These are phyloP conservation scores for Gnomoniopsis sp. DNA, from an alignment of 2,329 filamentous ascomycete genomes.

Conservation along the genomic window DNA sequence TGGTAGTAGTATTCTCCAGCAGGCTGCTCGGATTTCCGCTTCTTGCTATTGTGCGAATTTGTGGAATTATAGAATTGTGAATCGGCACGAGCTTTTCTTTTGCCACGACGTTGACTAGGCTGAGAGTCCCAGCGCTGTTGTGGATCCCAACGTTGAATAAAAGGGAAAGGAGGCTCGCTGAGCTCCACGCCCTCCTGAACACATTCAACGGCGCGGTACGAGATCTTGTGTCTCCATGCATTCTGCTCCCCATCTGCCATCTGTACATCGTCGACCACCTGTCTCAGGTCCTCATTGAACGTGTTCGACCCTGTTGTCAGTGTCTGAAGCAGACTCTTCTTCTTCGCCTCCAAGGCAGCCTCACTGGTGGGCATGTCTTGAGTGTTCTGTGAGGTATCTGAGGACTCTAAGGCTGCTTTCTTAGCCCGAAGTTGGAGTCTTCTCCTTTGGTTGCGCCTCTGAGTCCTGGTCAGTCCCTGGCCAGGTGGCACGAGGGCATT, in stretches of 20 bases:
- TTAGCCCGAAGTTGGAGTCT: slow-evolving; percentile 27
- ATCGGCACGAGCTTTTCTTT: slow-evolving; percentile 43
- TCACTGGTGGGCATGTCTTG: slow-evolving; percentile 1
- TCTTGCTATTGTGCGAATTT: slow-evolving; percentile 34
- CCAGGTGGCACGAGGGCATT: slow-evolving; percentile 21
- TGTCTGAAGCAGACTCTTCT: slow-evolving; percentile 34
- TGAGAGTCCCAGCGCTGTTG: slow-evolving; percentile 52
- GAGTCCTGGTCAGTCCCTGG: slow-evolving; percentile 38
- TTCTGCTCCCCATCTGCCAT: slow-evolving; percentile 47
- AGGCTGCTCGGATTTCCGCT: slow-evolving; percentile 42
- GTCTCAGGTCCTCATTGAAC: neutral
- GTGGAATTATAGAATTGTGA: slow-evolving; percentile 36
- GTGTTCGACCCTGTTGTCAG: neutral
- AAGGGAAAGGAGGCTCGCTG: slow-evolving; percentile 81
- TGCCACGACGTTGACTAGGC: slow-evolving; percentile 39
- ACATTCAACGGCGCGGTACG: slow-evolving; percentile 79
- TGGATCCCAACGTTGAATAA: slow-evolving; percentile 83
- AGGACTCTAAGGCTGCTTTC: slow-evolving; percentile 7
- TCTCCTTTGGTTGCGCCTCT: slow-evolving; percentile 50
- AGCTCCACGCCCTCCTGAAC: slow-evolving; percentile 65
- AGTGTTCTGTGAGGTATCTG: neutral
- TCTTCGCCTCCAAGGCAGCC: slow-evolving; percentile 34
- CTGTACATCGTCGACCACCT: slow-evolving; percentile 7
- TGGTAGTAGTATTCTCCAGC: neutral
- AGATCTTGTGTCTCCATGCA: slow-evolving; percentile 72